Conservation (phyloP, 148 eudicot species). For the Rhododendron griersonianum region DNA sequence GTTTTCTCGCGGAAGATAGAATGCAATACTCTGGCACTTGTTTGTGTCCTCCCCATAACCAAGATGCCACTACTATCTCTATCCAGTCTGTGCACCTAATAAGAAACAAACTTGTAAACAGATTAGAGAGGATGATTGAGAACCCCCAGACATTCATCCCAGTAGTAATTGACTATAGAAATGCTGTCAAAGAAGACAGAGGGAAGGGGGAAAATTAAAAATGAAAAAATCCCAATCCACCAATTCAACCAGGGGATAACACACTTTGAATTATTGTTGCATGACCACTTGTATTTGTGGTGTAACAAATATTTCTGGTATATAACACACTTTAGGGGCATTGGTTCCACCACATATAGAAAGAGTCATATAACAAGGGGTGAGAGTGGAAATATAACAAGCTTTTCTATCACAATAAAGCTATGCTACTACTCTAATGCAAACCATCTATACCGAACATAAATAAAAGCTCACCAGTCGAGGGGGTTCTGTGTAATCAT, state of each 20-base stretch:
- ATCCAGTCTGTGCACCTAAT: constrained; percentile 97
- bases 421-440: not conserved
- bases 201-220: not conserved
- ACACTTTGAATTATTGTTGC: not conserved
- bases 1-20: constrained; percentile 97
- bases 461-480: constrained; percentile 38
- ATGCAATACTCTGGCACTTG: constrained; percentile 72
- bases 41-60: constrained; percentile 93
- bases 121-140: not conserved
- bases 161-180: not conserved
- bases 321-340: not conserved
- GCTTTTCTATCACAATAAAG: not conserved
- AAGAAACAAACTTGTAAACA: constrained; percentile 19
- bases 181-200: constrained; percentile 1
- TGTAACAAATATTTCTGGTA: not conserved
- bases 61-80: constrained; percentile 95
- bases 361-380: not conserved
- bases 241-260: not conserved
- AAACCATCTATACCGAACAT: not conserved
- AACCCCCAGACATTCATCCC: not conserved
- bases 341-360: not conserved
- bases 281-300: not conserved
- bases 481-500: constrained; percentile 64
- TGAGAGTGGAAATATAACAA: not conserved
- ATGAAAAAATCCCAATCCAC: not conserved